These are phyloP conservation scores for Cupressus sempervirens DNA, from an alignment of 75 land plant genomes.

Conservation along the genomic window DNA sequence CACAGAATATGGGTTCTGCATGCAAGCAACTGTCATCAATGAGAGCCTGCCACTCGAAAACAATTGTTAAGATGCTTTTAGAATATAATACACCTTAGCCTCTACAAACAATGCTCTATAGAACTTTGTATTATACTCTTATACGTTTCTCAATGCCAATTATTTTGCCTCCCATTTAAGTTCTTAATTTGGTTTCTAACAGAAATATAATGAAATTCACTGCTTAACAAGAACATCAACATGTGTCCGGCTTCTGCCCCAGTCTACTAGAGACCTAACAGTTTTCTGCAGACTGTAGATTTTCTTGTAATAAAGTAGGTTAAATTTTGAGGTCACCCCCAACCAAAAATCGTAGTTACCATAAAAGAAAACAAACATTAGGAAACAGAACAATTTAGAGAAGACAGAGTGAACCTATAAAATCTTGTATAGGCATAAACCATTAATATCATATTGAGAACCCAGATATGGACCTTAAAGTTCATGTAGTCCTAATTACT, in stretches of 20 bases:
- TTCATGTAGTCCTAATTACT: neutral
- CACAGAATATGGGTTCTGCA: constrained; percentile 80
- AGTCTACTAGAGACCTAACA: neutral
- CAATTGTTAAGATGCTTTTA: neutral
- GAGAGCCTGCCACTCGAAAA: constrained; percentile 1
- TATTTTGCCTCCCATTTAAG: neutral
- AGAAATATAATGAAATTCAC: neutral
- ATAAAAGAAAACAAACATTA: neutral
- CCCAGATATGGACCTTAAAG: neutral
- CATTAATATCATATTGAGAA: neutral
- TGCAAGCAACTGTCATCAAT: neutral
- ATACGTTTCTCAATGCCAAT: neutral
- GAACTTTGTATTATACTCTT: neutral
- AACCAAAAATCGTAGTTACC: neutral
- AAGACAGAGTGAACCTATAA: neutral
- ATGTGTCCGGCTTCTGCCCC: neutral
- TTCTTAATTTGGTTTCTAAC: neutral
- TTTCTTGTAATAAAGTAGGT: neutral
- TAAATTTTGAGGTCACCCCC: neutral
- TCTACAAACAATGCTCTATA: neutral
- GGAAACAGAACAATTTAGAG: neutral
- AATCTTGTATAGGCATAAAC: neutral
- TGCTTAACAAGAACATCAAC: neutral
- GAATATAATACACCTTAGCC: neutral
- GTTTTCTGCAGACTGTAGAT: neutral